Percentiles rank a stretch among this genome's conserved stretches.
These are phyloP conservation scores for Cryptomeria japonica DNA, from an alignment of 75 land plant genomes.

Conservation along the genomic window DNA sequence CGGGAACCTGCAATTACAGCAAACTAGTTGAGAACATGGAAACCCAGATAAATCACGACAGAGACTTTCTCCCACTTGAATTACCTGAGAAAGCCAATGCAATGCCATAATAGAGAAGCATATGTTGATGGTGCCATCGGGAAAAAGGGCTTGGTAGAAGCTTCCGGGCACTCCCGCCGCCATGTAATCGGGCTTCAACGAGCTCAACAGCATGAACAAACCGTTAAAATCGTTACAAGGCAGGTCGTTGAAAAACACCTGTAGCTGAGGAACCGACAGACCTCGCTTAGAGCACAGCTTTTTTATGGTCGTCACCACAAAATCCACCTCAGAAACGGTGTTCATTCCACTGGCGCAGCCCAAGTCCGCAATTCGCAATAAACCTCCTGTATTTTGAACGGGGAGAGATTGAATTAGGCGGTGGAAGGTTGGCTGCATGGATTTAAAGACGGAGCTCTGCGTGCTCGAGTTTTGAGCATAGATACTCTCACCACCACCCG, in stretches of 20 bases:
- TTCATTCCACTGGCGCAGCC: background rate
- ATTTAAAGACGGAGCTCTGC: background rate
- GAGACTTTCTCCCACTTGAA: background rate
- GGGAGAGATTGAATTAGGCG: background rate
- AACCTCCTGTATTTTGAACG: background rate
- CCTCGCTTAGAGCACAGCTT: too few relatives aligned
- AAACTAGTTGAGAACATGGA: too few relatives aligned
- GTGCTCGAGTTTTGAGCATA: background rate
- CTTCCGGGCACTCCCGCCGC: constrained; percentile 67
- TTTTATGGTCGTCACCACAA: background rate
- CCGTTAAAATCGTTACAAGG: background rate
- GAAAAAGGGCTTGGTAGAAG: constrained; percentile 59
- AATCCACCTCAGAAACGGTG: background rate
- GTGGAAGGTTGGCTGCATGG: background rate
- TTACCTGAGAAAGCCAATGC: constrained; percentile 85
- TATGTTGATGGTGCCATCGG: constrained; percentile 47
- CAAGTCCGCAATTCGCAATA: background rate
- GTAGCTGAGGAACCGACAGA: background rate
- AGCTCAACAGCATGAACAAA: background rate
- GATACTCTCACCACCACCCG: background rate
- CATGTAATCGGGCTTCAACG: constrained; percentile 18
- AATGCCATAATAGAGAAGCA: constrained; percentile 63
- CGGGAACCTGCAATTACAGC: background rate
- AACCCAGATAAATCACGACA: too few relatives aligned
- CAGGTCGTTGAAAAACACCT: background rate